Conservation (phyloP, 2,329 filamentous ascomycete genomes). For the Macroventuria anomochaeta region DNA sequence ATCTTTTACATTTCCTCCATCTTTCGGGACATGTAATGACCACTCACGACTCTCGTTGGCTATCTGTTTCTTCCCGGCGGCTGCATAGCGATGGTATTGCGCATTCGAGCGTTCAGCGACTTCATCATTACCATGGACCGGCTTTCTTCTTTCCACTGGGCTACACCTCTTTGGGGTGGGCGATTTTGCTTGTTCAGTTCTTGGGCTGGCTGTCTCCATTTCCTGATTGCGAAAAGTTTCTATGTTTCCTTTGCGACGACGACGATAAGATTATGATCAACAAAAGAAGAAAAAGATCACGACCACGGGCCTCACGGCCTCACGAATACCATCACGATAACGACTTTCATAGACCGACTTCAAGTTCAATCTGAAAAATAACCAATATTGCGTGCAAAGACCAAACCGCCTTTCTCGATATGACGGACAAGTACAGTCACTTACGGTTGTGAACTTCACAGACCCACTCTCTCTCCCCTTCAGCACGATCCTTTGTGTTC, state of each 20-base stretch:
- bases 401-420: too few relatives aligned
- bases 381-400: too few relatives aligned
- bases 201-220: constrained; percentile 26
- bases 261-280: constrained; percentile 11
- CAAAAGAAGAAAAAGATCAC: constrained; percentile 24
- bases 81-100: constrained; percentile 48
- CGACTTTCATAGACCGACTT: constrained; percentile 15
- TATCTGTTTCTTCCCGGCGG: constrained; percentile 23
- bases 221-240: constrained; percentile 21
- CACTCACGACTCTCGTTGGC: constrained; percentile 29
- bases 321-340: constrained; percentile 17
- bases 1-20: neutral
- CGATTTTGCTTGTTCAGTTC: neutral
- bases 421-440: too few relatives aligned
- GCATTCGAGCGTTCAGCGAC: constrained; percentile 46
- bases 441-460: too few relatives aligned
- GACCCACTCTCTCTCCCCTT: too few relatives aligned
- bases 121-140: constrained; percentile 19
- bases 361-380: neutral
- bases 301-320: constrained; percentile 16
- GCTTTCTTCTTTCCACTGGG: constrained; percentile 13
- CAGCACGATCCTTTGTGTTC: too few relatives aligned
- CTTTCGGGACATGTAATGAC: neutral
- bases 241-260: constrained; percentile 4
- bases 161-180: neutral